These are phyloP conservation scores for Cicer bijugum DNA, from an alignment of 306 rosid genomes.

Conservation along the genomic window DNA sequence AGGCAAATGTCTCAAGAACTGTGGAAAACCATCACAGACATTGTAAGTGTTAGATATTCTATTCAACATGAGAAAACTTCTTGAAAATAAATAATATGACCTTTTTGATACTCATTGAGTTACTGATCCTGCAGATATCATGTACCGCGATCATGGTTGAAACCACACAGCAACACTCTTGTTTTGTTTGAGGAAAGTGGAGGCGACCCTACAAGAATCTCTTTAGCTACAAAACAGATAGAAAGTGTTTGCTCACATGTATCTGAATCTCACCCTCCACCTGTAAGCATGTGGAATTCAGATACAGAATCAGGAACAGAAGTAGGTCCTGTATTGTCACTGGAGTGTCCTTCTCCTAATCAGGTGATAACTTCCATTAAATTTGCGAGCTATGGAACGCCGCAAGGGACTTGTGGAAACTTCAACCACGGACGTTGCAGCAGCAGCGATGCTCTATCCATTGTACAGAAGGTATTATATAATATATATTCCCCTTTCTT, in stretches of 20 bases:
- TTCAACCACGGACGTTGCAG: constrained; percentile 73
- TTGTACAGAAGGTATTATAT: constrained; percentile 68
- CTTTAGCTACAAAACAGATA: constrained; percentile 64
- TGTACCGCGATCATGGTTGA: constrained; percentile 81
- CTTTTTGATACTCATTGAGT: constrained; percentile 29
- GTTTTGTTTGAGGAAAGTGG: constrained; percentile 88
- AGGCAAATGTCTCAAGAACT: constrained; percentile 74
- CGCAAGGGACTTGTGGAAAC: constrained; percentile 79
- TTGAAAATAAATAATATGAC: background rate
- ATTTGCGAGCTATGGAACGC: constrained; percentile 88
- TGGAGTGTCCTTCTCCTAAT: constrained; percentile 75
- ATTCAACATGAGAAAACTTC: background rate
- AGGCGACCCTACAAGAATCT: constrained; percentile 73
- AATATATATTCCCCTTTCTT: background rate
- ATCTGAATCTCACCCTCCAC: constrained; percentile 82
- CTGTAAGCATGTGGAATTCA: constrained; percentile 69
- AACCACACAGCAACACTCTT: constrained; percentile 63
- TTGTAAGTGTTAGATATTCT: constrained; percentile 57
- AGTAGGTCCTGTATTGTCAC: constrained; percentile 58
- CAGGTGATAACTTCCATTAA: constrained; percentile 80
- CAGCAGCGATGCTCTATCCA: constrained; percentile 63
- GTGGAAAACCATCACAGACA: constrained; percentile 87
- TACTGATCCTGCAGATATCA: constrained; percentile 64
- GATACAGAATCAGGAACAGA: constrained; percentile 51
- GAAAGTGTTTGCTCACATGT: constrained; percentile 77